Conservation (phyloP, 345 rosid genomes). For the Moricandia moricandioides region DNA sequence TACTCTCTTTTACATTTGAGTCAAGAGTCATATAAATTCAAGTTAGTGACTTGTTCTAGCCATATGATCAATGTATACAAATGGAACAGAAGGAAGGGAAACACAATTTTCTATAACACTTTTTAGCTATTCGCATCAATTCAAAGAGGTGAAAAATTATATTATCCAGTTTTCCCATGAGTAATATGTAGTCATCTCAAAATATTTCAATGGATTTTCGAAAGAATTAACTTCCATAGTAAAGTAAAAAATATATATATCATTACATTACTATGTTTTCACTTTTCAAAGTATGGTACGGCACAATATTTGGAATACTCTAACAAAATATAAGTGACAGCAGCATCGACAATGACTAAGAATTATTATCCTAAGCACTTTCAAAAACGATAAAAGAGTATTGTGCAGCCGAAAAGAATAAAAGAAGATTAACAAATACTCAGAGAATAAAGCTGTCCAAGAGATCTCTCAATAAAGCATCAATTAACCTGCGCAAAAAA, state of each 20-base stretch:
- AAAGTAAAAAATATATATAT: not conserved
- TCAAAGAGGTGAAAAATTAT: not conserved
- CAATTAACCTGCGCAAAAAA: slow-evolving; percentile 51
- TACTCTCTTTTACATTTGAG: not conserved
- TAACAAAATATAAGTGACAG: not conserved
- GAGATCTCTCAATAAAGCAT: slow-evolving; percentile 75
- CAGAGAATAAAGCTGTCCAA: slow-evolving; percentile 57
- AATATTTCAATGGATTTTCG: not conserved
- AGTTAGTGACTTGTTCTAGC: not conserved
- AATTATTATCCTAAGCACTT: not conserved
- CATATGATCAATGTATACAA: not conserved
- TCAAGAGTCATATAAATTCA: not conserved
- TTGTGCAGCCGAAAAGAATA: not conserved
- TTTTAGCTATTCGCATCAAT: not conserved
- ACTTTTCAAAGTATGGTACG: not conserved
- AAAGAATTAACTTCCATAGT: not conserved
- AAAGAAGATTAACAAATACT: slow-evolving; percentile 35
- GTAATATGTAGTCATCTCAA: not conserved
- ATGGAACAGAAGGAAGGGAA: not conserved
- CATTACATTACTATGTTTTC: not conserved
- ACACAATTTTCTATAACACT: not conserved
- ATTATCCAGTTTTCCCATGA: not conserved
- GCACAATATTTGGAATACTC: not conserved
- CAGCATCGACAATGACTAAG: not conserved
- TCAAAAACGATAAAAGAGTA: not conserved